A percentile compares a stretch with the other conserved stretches of the same genome.
These are phyloP conservation scores for Solanum boliviense DNA, from an alignment of 257 asterid species.

Conservation along the genomic window DNA sequence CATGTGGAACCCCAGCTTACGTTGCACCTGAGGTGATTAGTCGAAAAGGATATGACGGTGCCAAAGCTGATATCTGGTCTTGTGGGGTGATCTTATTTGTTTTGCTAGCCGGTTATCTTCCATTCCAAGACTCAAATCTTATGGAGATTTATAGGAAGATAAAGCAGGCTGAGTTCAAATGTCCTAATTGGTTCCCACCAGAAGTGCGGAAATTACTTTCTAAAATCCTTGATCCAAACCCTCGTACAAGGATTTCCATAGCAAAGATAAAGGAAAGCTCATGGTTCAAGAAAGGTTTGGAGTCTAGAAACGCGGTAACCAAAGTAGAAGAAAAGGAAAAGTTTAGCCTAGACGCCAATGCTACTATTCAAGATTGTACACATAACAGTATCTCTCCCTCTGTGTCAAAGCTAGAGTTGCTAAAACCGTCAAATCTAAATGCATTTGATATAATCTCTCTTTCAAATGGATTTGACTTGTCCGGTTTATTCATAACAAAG, in stretches of 20 bases:
- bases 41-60: conserved; percentile 64
- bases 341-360: not conserved
- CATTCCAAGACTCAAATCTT: conserved; percentile 51
- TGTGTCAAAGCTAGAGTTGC: conserved; percentile 10
- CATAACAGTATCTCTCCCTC: not conserved
- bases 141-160: conserved; percentile 68
- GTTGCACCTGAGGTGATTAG: conserved; percentile 75
- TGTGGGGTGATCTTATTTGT: conserved; percentile 76
- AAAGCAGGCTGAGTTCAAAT: conserved; percentile 37
- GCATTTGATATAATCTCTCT: conserved; percentile 84
- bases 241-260: conserved; percentile 45
- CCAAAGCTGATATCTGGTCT: conserved; percentile 74
- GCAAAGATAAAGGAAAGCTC: conserved; percentile 45
- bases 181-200: conserved; percentile 55
- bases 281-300: conserved; percentile 55
- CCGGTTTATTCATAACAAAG: conserved; percentile 55
- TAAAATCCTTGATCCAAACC: conserved; percentile 68
- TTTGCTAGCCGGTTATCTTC: conserved; percentile 60
- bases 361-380: not conserved
- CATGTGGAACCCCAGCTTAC: conserved; percentile 85
- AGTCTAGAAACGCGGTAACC: not conserved
- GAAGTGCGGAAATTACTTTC: conserved; percentile 39
- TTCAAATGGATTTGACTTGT: conserved; percentile 68
- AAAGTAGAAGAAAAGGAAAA: not conserved
- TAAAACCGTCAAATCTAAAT: conserved; percentile 33